Percentiles rank a stretch among this genome's conserved stretches.
phyloP scores from a whole-genome alignment of 495 filamentous ascomycete species.

The Penicillium bovifimosum region DNA sequence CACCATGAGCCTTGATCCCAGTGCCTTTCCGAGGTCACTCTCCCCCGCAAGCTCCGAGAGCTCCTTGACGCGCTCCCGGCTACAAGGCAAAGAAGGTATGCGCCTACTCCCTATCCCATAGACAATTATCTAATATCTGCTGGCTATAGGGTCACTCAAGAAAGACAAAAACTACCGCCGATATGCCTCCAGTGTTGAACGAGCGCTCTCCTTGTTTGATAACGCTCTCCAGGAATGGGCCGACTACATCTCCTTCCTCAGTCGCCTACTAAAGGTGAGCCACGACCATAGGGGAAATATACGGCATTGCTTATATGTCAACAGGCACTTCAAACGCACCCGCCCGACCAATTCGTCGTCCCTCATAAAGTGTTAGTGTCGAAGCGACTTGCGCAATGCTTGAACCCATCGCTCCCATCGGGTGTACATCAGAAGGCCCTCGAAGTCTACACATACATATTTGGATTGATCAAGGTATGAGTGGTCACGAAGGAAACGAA shows the following conservation, averaged over 20 bases:
- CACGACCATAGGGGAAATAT: not conserved
- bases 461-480: constrained; percentile 44
- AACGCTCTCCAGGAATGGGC: constrained; percentile 96
- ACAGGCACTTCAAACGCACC: constrained; percentile 84
- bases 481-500: not conserved
- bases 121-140: not conserved
- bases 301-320: constrained; percentile 17
- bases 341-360: constrained; percentile 61
- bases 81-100: constrained; percentile 48
- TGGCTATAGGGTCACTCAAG: constrained; percentile 53
- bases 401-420: constrained; percentile 87
- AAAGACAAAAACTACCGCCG: constrained; percentile 90
- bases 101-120: not conserved
- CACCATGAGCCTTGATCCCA: constrained; percentile 68
- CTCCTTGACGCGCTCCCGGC: constrained; percentile 59
- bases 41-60: constrained; percentile 75
- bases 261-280: constrained; percentile 78
- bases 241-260: constrained; percentile 97
- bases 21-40: constrained; percentile 57
- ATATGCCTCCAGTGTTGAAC: constrained; percentile 83
- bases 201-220: constrained; percentile 87
- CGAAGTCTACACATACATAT: constrained; percentile 88
- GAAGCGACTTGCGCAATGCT: constrained; percentile 87
- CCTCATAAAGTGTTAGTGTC: constrained; percentile 81
- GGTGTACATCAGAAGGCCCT: constrained; percentile 98